Base-by-base conservation (phyloP, 352 stramenopile species). In the Phytophthora aleatoria region DNA sequence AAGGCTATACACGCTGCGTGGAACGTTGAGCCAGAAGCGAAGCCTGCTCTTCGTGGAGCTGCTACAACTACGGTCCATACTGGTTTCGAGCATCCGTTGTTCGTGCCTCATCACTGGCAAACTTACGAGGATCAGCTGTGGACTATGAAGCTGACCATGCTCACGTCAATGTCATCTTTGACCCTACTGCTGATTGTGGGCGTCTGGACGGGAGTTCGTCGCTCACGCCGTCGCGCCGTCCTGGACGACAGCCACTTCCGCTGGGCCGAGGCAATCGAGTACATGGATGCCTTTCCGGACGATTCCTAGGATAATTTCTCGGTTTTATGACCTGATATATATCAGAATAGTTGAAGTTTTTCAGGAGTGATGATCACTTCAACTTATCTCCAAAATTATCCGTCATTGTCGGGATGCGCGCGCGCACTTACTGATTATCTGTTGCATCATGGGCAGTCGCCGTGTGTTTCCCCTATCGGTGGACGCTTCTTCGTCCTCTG, bases 401-500 rank as follows among this genome's bases (percentile, higher is more conserved):
- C 20, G 20, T 20, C 20, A 20, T 20, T 20, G 20, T 20, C 20
- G 20, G 20, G 20, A 20, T 20, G 16, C 16, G 16, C 16, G 16
- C 16, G 33, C 33, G 10, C 7, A 6, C 12, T 41, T 39, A 10
- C 20, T 20, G 20, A 20, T 39, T 26, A 12, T 45, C 1, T 27
- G 39, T 27, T n/a, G 20, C 28, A 45, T 35, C n/a, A 75, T 69
- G 57, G 47, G 31, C 11, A 74, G 60, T 45, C 67, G 76, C 11
- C 74, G 78, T 38, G 73, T 85, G 28, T 70, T 85, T 50, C 74
- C 80, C 43, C 51, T 89, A 10, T 54, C 71, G 12, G 65, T 85
- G 7, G 76, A 85, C 35, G 63, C 61, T 45, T 51, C 45, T 16
- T 43, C 50, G 4, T 43, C 20, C 4, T 35, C 51, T 15, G 49